A percentile compares a stretch with the other conserved stretches of the same genome.
These are phyloP conservation scores for Leccinum fallax DNA, from an alignment of 1,284 basidiomycete species.

Conservation along the genomic window DNA sequence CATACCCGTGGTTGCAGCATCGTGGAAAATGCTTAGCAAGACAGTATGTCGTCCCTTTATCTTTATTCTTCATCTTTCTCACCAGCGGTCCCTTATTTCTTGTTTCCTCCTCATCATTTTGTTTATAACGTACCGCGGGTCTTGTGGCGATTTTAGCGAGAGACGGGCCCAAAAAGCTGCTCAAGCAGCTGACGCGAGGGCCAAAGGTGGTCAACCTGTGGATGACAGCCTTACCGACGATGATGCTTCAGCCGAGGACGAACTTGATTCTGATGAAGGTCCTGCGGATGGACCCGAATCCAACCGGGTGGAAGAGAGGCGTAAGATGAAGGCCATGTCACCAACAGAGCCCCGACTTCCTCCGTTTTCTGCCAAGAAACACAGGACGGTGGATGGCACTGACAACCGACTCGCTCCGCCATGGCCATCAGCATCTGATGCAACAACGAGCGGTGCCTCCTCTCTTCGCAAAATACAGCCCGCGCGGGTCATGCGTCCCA, in stretches of 20 bases:
- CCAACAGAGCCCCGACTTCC: conserved; percentile 26
- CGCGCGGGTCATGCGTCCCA: conserved; percentile 32
- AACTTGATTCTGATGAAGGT: conserved; percentile 47
- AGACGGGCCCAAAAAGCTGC: conserved; percentile 51
- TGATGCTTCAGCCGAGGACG: conserved; percentile 39
- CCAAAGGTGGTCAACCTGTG: conserved; percentile 24
- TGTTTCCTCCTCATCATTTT: conserved; percentile 3
- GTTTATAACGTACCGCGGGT: conserved; percentile 7
- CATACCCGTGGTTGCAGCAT: conserved; percentile 77
- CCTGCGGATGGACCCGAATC: conserved; percentile 22
- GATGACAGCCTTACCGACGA: conserved; percentile 35
- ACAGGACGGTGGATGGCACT: conserved; percentile 16
- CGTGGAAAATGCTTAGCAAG: conserved; percentile 68
- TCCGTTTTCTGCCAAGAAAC: conserved; percentile 28
- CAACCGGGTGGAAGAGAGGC: conserved; percentile 32
- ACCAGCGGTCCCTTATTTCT: conserved; percentile 10
- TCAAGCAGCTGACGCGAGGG: conserved; percentile 30
- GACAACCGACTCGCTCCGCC: conserved; percentile 27
- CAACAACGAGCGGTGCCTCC: conserved; percentile 8
- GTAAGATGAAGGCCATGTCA: conserved; percentile 30
- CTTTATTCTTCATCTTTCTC: conserved; percentile 2
- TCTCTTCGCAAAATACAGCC: conserved; percentile 25
- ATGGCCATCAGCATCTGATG: conserved; percentile 23
- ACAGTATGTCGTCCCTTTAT: conserved; percentile 50
- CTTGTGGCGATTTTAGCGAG: conserved; percentile 40